A percentile compares a stretch with the other conserved stretches of the same genome.
These are phyloP conservation scores for Lachnellula subtilissima DNA, from an alignment of 2,329 filamentous ascomycete species.

Conservation along the genomic window DNA sequence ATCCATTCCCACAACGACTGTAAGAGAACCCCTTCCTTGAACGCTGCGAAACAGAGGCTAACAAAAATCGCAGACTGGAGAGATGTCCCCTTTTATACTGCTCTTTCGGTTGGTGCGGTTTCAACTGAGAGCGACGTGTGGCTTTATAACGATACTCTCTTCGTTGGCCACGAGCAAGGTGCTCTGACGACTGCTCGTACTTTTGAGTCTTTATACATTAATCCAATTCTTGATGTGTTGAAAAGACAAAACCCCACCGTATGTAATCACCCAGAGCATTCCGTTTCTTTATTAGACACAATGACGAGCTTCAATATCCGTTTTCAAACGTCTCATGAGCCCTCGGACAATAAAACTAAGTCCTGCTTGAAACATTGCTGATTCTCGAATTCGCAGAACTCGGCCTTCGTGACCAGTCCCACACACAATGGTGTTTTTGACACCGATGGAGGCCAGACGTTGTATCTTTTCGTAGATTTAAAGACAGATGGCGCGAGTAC, in stretches of 20 bases:
- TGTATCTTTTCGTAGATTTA: conserved; percentile 61
- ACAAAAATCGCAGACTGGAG: conserved; percentile 43
- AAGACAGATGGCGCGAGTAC: conserved; percentile 54
- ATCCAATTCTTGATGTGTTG: conserved; percentile 25
- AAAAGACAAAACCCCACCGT: conserved; percentile 16
- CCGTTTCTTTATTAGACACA: conserved; percentile 39
- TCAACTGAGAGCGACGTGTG: conserved; percentile 29
- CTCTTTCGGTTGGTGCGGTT: conserved; percentile 22
- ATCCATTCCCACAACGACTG: conserved; percentile 59
- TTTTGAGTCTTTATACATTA: conserved; percentile 27
- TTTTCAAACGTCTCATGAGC: no score
- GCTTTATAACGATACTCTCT: conserved; percentile 26
- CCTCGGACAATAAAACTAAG: no score
- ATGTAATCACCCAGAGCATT: conserved; percentile 29
- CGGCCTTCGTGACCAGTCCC: no score
- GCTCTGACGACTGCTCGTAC: conserved; percentile 22
- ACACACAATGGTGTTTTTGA: conserved; percentile 59
- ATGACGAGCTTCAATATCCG: no score
- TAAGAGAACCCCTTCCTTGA: conserved; percentile 31
- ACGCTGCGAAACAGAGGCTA: conserved; percentile 39
- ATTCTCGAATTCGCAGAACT: no score
- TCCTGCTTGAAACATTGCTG: no score
- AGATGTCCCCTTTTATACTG: conserved; percentile 26
- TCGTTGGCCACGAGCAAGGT: conserved; percentile 25
- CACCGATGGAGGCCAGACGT: conserved; percentile 48